A percentile compares a stretch with the other conserved stretches of the same genome.
Conservation (phyloP, 192 early-diverging fungal species). For the Blastocladiella britannica region DNA sequence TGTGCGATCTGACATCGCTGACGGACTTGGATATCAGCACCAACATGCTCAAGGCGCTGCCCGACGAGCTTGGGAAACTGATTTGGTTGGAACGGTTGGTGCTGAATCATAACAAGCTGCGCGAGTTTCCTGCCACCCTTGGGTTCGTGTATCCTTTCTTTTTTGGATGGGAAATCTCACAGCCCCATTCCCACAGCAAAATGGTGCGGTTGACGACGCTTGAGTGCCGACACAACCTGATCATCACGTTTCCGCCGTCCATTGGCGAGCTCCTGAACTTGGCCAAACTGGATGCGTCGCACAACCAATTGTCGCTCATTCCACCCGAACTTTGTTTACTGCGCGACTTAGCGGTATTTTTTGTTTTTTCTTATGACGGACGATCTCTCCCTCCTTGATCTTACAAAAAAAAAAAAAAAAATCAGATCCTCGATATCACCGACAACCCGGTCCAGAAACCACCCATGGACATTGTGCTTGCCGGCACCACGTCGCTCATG, state of each 20-base stretch:
- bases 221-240: not conserved
- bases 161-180: not conserved
- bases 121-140: constrained; percentile 3
- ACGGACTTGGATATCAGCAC: constrained; percentile 5
- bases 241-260: not conserved
- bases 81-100: constrained; percentile 2
- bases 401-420: not conserved
- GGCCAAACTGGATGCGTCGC: not conserved
- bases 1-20: constrained; percentile 6
- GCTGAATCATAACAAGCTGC: constrained; percentile 5
- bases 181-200: not conserved
- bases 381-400: not conserved
- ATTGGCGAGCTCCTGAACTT: not conserved
- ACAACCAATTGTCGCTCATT: not conserved
- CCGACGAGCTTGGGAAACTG: constrained; percentile 7
- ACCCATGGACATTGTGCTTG: not conserved
- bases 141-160: not conserved
- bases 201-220: not conserved
- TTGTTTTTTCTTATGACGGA: too few species aligned
- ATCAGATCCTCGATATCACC: not conserved
- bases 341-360: not conserved
- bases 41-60: constrained; percentile 5
- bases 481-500: not conserved
- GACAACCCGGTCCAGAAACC: constrained; percentile 3
- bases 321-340: not conserved